These are phyloP conservation scores for Barbatosphaeria neglecta DNA, from an alignment of 495 filamentous ascomycete species.

Conservation along the genomic window DNA sequence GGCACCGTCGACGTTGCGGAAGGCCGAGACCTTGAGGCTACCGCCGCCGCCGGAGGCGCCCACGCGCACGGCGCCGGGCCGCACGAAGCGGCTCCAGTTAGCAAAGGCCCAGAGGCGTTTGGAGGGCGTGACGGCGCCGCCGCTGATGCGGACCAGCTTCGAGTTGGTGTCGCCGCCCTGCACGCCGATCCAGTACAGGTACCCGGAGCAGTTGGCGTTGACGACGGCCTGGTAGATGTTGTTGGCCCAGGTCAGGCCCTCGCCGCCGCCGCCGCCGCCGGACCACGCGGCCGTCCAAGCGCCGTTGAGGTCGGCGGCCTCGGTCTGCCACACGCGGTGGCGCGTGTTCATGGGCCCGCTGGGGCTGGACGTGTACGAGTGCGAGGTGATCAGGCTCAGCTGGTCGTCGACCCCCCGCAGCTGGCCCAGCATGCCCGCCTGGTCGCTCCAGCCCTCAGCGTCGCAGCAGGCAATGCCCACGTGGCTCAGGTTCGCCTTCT, in stretches of 20 bases:
- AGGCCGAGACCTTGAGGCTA: slow-evolving; percentile 27
- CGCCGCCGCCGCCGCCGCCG: slow-evolving; percentile 25
- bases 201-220: slow-evolving; percentile 31
- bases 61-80: slow-evolving; percentile 35
- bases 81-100: slow-evolving; percentile 30
- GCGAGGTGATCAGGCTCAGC: slow-evolving; percentile 31
- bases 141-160: slow-evolving; percentile 28
- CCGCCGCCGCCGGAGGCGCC: slow-evolving; percentile 15
- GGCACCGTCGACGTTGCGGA: slow-evolving; percentile 32
- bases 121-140: slow-evolving; percentile 15
- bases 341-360: slow-evolving; percentile 24
- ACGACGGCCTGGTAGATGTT: slow-evolving; percentile 34
- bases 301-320: slow-evolving; percentile 36
- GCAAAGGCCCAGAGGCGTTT: slow-evolving; percentile 40
- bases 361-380: slow-evolving; percentile 32
- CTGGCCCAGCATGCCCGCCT: slow-evolving; percentile 25
- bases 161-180: slow-evolving; percentile 26
- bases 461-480: slow-evolving; percentile 41
- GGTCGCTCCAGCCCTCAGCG: slow-evolving; percentile 33
- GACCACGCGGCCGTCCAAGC: slow-evolving; percentile 32
- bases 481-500: slow-evolving; percentile 24
- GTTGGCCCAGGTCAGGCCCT: slow-evolving; percentile 42
- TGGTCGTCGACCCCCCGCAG: slow-evolving; percentile 28
- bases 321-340: slow-evolving; percentile 37
- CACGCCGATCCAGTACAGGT: slow-evolving; percentile 43